These are phyloP conservation scores for Sabuloglossum arenarium DNA, from an alignment of 495 filamentous ascomycete species.

Conservation along the genomic window DNA sequence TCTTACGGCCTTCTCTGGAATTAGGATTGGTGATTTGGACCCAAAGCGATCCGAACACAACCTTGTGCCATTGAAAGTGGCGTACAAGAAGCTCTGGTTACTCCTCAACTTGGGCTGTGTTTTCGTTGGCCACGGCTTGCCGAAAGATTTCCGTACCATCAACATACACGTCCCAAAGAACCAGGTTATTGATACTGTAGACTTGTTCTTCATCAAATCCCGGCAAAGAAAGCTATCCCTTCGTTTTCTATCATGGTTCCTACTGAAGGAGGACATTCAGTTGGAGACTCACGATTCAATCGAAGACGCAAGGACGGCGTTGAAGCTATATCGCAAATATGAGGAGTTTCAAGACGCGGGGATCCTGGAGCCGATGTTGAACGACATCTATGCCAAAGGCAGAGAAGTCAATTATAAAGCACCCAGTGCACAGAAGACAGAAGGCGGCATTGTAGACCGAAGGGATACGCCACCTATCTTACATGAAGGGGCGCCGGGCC, in stretches of 20 bases:
- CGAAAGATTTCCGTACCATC: conserved; percentile 89
- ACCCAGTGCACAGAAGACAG: conserved; percentile 20
- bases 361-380: conserved; percentile 52
- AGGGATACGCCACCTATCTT: conserved; percentile 5
- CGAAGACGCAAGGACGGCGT: conserved; percentile 77
- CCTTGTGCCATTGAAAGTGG: conserved; percentile 68
- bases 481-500: neutral
- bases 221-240: conserved; percentile 59
- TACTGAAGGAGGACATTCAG: conserved; percentile 86
- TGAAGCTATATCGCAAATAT: conserved; percentile 79
- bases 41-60: conserved; percentile 49
- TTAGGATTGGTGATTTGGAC: conserved; percentile 68
- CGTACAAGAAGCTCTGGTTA: conserved; percentile 96
- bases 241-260: conserved; percentile 67
- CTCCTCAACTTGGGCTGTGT: conserved; percentile 83
- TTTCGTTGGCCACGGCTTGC: conserved; percentile 84
- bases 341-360: conserved; percentile 73
- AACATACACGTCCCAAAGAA: conserved; percentile 87
- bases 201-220: conserved; percentile 57
- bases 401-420: conserved; percentile 39
- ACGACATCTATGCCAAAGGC: conserved; percentile 62
- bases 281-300: conserved; percentile 76
- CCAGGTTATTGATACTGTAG: conserved; percentile 84
- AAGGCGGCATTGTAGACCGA: conserved; percentile 5
- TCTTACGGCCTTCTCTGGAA: conserved; percentile 79